Evolutionary conservation across 345 rosid species (phyloP), one percentile per base, ranked within the genome.

Genomic region (Acer yangbiense): DNA sequence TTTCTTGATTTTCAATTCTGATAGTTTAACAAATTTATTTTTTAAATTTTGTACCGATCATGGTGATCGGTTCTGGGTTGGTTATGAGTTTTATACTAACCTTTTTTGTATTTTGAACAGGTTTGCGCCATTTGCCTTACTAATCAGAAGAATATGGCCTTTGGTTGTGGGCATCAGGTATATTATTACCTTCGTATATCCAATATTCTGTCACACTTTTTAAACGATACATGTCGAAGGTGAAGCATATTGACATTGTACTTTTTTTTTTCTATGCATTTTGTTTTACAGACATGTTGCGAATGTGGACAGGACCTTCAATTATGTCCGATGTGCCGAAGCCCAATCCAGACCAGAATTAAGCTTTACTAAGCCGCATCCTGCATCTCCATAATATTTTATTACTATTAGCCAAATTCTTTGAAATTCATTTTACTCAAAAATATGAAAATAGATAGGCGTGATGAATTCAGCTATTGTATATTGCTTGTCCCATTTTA

Each of bases 121-220:
- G 80, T 92, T 70, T 95, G 99, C 76, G 89, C 96, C 60, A 90
- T 95, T 80, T 95, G 99, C 87, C 86, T 93, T 20, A 85, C 81
- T 75, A 86, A 92, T 77, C 69, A 79, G 5, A 95, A 90, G 77
- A 84, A 93, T 85, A 92, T 95, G 99, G 99, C 99, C 62, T 95
- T 95, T 67, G 98, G 98, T 60, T 95, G 99, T 20, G 99, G 99
- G 32, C 99, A 95, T 87, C 99, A 95, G 97, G 98, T 95, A 85
- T 74, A 76, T 25, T 50, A 44, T 57, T n/a, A 60, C 17, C 25
- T 25, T 35, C 20, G 9, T 21, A 17, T 23, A 11, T 54, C 32
- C 48, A 23, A 25, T 63, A 18, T 39, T 23, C 25, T 52, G 12
- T 48, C 17, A 55, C 55, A 18, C 32, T 1, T 0, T 25, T 21